Conservation (phyloP, 2,329 filamentous ascomycete species). For the Aspergillus amoenus region DNA sequence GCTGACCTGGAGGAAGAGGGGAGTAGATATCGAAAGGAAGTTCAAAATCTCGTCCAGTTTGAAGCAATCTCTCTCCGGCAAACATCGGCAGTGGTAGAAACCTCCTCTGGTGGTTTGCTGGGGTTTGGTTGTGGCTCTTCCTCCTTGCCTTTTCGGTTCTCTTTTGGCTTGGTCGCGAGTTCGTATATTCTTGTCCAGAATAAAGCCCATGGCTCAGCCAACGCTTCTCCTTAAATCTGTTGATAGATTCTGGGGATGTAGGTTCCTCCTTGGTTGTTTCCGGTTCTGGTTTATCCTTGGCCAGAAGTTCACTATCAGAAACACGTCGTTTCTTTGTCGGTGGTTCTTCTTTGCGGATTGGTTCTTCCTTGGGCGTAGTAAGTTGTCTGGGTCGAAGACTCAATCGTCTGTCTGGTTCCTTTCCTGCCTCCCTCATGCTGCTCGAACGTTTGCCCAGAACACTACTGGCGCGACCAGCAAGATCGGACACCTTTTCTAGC, state of each 20-base stretch:
- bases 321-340: slow-evolving; percentile 44
- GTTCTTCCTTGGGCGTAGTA: slow-evolving; percentile 26
- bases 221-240: slow-evolving; percentile 59
- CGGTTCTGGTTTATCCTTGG: slow-evolving; percentile 23
- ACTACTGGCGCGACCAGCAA: slow-evolving; percentile 50
- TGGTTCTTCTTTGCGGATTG: slow-evolving; percentile 23
- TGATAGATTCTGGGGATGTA: slow-evolving; percentile 21
- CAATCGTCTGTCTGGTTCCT: slow-evolving; percentile 56
- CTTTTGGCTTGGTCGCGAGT: slow-evolving; percentile 50
- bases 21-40: slow-evolving; percentile 88
- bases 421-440: slow-evolving; percentile 54
- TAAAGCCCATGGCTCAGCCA: slow-evolving; percentile 84
- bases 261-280: slow-evolving; percentile 21
- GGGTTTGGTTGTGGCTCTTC: slow-evolving; percentile 26
- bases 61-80: slow-evolving; percentile 67
- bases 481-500: slow-evolving; percentile 45
- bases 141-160: slow-evolving; percentile 43
- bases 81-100: slow-evolving; percentile 76
- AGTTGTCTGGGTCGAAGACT: slow-evolving; percentile 57
- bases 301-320: slow-evolving; percentile 34
- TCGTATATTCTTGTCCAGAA: slow-evolving; percentile 68
- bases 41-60: slow-evolving; percentile 77
- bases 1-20: slow-evolving; percentile 78
- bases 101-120: slow-evolving; percentile 34
- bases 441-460: slow-evolving; percentile 62